Conservation (phyloP, 2,329 filamentous ascomycete species). For the Torrubiellomyces zombiae region DNA sequence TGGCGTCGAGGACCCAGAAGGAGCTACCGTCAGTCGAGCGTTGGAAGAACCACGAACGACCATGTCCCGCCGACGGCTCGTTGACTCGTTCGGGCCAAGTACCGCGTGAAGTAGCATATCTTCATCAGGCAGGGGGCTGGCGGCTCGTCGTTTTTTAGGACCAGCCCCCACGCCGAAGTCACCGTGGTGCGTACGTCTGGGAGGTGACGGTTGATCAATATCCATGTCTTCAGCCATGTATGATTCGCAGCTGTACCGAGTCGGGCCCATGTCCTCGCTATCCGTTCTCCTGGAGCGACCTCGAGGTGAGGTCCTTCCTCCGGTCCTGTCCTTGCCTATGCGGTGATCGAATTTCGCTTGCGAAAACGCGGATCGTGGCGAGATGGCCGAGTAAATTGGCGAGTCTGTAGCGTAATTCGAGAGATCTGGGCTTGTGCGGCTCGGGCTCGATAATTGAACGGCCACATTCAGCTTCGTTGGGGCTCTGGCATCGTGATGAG, state of each 20-base stretch:
- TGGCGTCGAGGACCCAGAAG: slow-evolving; percentile 25
- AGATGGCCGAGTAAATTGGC: slow-evolving; percentile 29
- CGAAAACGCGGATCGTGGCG: slow-evolving; percentile 27
- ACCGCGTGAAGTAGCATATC: slow-evolving; percentile 24
- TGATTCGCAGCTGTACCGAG: slow-evolving; percentile 26
- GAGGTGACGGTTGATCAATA: slow-evolving; percentile 32
- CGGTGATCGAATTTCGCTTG: slow-evolving; percentile 22
- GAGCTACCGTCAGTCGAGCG: slow-evolving; percentile 28
- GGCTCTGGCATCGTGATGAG: slow-evolving; percentile 22
- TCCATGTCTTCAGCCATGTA: slow-evolving; percentile 25
- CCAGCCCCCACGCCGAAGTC: slow-evolving; percentile 24
- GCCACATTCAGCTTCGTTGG: slow-evolving; percentile 24
- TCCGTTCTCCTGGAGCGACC: slow-evolving; percentile 30
- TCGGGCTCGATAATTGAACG: slow-evolving; percentile 26
- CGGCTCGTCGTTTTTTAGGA: slow-evolving; percentile 39
- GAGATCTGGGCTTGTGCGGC: slow-evolving; percentile 19
- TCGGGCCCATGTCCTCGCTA: slow-evolving; percentile 33
- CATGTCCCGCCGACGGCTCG: slow-evolving; percentile 29
- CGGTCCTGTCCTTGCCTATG: slow-evolving; percentile 25
- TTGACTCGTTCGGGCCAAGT: slow-evolving; percentile 20
- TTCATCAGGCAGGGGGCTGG: slow-evolving; percentile 34
- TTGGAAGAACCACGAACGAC: slow-evolving; percentile 34
- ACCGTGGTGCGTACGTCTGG: slow-evolving; percentile 34
- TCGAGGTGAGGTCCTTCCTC: slow-evolving; percentile 30
- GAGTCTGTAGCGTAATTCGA: slow-evolving; percentile 30